Evolutionary conservation across 768 basidiomycete genomes (phyloP), one percentile per base, ranked within the genome.

Genomic region (Mycena galopus): DNA sequence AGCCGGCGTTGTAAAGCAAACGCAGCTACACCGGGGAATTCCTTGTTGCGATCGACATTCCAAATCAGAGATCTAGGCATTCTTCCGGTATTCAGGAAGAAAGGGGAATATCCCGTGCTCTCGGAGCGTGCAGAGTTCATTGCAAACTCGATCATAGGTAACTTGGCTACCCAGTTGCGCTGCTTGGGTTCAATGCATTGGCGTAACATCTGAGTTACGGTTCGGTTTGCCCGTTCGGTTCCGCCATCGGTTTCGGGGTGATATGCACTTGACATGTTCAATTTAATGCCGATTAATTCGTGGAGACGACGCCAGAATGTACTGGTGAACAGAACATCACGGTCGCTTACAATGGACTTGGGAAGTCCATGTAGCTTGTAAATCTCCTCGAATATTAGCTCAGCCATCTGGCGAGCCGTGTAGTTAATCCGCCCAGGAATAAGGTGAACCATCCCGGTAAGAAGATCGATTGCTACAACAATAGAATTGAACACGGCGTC

Each of bases 341-440:
- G 9, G 23, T 58, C 57, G 23, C 57, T 58, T 6, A 58, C 57
- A 11, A 58, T 58, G 14, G 57, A 58, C 32, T 58, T 33, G 16
- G 57, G 57, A 6, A 58, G 33, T 10, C 57, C 57, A 25, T 58
- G 57, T 4, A 58, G n/a, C 11, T 58, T 35, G 23, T 58, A 58
- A 5, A 58, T 25, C 33, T 58, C 21, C 10, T 58, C 57, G 19
- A 58, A 58, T 11, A 58, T 58, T 33, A 58, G 21, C 33, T 58
- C 57, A 12, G 57, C 57, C 57, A 58, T 33, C 14, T 58, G 57
- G 7, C 57, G 57, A 11, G 57, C 32, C 4, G 57, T 58, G 25
- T 58, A 58, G 21, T 58, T 58, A 27, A 58, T 58, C 23, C 57
- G 57, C 9, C 57, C 29, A 4, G 57, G 55, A 23, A 58, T 58